These are phyloP conservation scores for Nigrospora sphaerica DNA, from an alignment of 2,329 filamentous ascomycete genomes.

Conservation along the genomic window DNA sequence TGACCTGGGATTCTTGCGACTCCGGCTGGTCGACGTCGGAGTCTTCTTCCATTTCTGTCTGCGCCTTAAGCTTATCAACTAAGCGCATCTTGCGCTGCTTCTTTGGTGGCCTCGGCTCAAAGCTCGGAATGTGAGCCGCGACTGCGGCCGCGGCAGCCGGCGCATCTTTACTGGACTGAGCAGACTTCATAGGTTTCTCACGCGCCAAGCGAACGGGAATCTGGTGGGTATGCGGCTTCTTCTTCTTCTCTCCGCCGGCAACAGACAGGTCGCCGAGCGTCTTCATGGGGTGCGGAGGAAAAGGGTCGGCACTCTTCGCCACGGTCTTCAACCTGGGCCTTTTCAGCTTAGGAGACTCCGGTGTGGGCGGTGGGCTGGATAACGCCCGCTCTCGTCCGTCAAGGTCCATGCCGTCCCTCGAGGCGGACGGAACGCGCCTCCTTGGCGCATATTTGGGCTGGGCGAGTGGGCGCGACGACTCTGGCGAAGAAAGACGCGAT, in stretches of 20 bases:
- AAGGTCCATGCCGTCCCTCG: conserved; percentile 14
- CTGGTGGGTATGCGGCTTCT: conserved; percentile 10
- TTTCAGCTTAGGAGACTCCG: conserved; percentile 10
- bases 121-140: too few relatives aligned
- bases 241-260: conserved; percentile 3
- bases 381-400: conserved; percentile 11
- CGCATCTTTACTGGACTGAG: too few relatives aligned
- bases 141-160: too few relatives aligned
- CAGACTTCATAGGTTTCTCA: conserved; percentile 2
- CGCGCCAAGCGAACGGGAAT: conserved; percentile 21
- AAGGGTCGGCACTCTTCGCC: conserved; percentile 3
- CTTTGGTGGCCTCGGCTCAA: conserved; percentile 6
- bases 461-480: conserved; percentile 3
- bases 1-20: conserved; percentile 9
- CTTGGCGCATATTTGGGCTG: conserved; percentile 5
- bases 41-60: conserved; percentile 13
- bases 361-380: conserved; percentile 23
- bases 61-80: conserved; percentile 21
- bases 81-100: conserved; percentile 18
- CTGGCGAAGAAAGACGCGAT: conserved; percentile 12
- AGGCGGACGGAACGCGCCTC: conserved; percentile 6
- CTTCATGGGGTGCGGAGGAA: conserved; percentile 9
- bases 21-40: conserved; percentile 7
- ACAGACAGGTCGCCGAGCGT: conserved; percentile 4
- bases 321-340: neutral